These are phyloP conservation scores for Baeospora myosura DNA, from an alignment of 1,284 basidiomycete genomes.

Conservation along the genomic window DNA sequence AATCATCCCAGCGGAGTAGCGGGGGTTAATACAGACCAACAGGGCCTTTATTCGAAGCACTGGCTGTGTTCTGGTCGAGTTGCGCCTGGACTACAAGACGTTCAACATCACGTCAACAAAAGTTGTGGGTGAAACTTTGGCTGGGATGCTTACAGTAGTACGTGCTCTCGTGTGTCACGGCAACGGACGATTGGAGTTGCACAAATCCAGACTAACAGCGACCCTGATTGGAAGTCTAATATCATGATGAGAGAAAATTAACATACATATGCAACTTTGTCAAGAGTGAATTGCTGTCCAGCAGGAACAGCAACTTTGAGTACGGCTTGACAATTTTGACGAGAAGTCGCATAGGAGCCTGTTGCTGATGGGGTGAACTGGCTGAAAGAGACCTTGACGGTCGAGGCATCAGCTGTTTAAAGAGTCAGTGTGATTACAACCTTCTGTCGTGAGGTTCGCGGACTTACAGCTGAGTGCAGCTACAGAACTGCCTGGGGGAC, in stretches of 20 bases:
- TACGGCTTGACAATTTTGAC: slow-evolving; percentile 10
- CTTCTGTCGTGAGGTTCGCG: neutral
- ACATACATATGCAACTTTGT: slow-evolving; percentile 5
- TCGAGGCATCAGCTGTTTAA: slow-evolving; percentile 3
- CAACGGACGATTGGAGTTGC: neutral
- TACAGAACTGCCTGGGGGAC: slow-evolving; percentile 2
- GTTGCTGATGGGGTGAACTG: slow-evolving; percentile 6
- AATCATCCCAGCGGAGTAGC: too few species aligned
- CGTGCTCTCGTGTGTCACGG: slow-evolving; percentile 1
- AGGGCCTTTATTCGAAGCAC: slow-evolving; percentile 4
- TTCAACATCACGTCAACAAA: neutral
- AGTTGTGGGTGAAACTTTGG: neutral
- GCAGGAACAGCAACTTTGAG: slow-evolving; percentile 5
- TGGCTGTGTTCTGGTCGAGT: slow-evolving; percentile 3
- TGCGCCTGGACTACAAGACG: slow-evolving; percentile 6
- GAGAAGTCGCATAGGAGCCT: neutral
- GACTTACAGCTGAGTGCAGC: slow-evolving; percentile 1
- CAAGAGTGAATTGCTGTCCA: slow-evolving; percentile 8
- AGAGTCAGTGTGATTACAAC: neutral
- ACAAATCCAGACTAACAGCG: slow-evolving; percentile 4
- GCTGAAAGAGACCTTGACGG: slow-evolving; percentile 4
- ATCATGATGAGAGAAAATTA: neutral
- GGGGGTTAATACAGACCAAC: slow-evolving; percentile 2
- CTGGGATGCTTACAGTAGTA: slow-evolving; percentile 5
- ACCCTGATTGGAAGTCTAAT: neutral